Evolutionary conservation across 2,329 filamentous ascomycete genomes (phyloP).

Genomic region (Penicillium expansum): DNA sequence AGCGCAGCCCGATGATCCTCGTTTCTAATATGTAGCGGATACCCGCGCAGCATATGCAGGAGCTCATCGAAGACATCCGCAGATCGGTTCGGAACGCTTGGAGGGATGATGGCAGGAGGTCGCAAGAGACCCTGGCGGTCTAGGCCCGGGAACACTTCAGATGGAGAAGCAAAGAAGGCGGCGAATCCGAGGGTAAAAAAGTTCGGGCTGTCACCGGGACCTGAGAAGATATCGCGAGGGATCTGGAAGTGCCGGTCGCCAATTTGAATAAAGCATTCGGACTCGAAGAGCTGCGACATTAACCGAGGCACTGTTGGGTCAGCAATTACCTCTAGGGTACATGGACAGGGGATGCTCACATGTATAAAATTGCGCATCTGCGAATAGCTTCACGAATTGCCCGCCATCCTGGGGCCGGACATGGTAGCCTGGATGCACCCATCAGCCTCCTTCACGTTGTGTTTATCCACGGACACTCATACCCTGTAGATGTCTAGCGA

Average conservation of each 20-base stretch:
- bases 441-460: constrained; percentile 4
- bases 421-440: constrained; percentile 63
- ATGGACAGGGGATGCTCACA: constrained; percentile 50
- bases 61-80: constrained; percentile 83
- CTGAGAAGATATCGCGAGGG: constrained; percentile 79
- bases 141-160: constrained; percentile 81
- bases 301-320: constrained; percentile 70
- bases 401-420: constrained; percentile 74
- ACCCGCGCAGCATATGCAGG: constrained; percentile 77
- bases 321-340: background rate
- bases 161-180: constrained; percentile 77
- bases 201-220: constrained; percentile 87
- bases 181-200: constrained; percentile 92
- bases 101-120: constrained; percentile 81
- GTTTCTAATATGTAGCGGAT: constrained; percentile 72
- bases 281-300: constrained; percentile 86
- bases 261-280: constrained; percentile 88
- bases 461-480: background rate
- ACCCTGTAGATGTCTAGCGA: constrained; percentile 82
- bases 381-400: constrained; percentile 89
- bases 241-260: constrained; percentile 86
- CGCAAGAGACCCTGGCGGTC: constrained; percentile 75
- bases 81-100: constrained; percentile 73
- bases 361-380: constrained; percentile 92
- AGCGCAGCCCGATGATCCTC: constrained; percentile 75